These are phyloP conservation scores for Tripidium arundinaceum DNA, from an alignment of 202 grass and related monocot species.

Conservation along the genomic window DNA sequence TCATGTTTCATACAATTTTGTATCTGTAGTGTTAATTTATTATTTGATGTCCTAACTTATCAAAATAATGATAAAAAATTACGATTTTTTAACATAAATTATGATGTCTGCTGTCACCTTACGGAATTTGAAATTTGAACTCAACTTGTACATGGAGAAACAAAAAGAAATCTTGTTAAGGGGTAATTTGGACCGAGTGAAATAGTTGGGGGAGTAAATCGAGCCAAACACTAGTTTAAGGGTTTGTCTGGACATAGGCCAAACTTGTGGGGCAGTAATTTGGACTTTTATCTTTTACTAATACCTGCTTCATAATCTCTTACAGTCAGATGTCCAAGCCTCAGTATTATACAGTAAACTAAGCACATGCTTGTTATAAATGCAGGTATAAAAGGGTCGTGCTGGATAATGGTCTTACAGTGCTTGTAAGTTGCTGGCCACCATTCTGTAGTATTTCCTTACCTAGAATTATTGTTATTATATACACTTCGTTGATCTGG, in stretches of 20 bases:
- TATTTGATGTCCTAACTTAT: too few relatives aligned
- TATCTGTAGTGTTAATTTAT: too few relatives aligned
- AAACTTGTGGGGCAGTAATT: background rate
- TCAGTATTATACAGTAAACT: slow-evolving; percentile 9
- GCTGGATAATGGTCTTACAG: slow-evolving; percentile 87
- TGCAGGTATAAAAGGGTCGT: slow-evolving; percentile 94
- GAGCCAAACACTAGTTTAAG: background rate
- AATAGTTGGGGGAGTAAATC: background rate
- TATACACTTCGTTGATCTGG: background rate
- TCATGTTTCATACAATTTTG: too few relatives aligned
- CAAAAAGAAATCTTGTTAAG: background rate
- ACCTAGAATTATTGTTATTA: slow-evolving; percentile 3
- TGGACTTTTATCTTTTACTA: background rate
- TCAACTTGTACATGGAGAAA: too few relatives aligned
- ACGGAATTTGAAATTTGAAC: too few relatives aligned
- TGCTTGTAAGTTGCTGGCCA: slow-evolving; percentile 65
- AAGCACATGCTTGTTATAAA: slow-evolving; percentile 18
- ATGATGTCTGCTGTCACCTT: too few relatives aligned
- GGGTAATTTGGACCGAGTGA: background rate
- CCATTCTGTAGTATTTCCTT: slow-evolving; percentile 20
- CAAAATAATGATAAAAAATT: too few relatives aligned
- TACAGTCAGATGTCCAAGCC: too few relatives aligned
- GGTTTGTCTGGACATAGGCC: too few relatives aligned
- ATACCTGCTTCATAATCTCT: too few relatives aligned
- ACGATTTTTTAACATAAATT: too few relatives aligned